Evolutionary conservation across 306 rosid genomes (phyloP), one percentile per base, ranked within the genome.

Genomic region (Clitoria ternatea): DNA sequence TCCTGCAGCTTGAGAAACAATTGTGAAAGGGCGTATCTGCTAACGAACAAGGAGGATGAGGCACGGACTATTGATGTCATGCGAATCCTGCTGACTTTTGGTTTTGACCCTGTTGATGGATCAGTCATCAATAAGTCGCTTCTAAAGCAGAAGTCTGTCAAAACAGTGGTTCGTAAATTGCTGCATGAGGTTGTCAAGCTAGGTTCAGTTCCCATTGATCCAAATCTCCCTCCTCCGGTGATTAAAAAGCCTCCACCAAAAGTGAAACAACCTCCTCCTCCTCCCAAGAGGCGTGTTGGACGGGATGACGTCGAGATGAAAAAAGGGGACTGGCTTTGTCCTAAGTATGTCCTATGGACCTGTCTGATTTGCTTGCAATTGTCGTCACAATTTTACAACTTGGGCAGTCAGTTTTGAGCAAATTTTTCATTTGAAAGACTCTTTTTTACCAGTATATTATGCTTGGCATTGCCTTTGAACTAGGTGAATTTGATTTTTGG

Each of bases 251-350:
- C 89, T 62, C 96, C 95, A 11, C 98, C 97, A 59, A 94, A 90
- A 84, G 88, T 90, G 81, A 94, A 94, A 82, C 90, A 87, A 69
- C 91, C 99, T 55, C 97, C 99, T 57, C 97, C 96, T 37, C 96
- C 92, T 74, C 96, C 95, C 30, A 94, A 59, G 79, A 94, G 64
- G 74, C 87, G 99, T 15, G 88, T 94, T 72, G 97, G 97, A 40
- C 92, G 95, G 17, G 97, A 94, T 79, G 99, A 94, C 27, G 81
- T 94, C 40, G 99, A 94, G 87, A 94, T 94, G 99, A 94, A 94
- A 75, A 91, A 86, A 47, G 99, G 98, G 67, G 99, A 94, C 78
- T 94, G 99, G 97, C 90, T 89, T 5, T 94, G 99, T 87, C 88
- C 99, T 12, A 94, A 94, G 99, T 94, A 94, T 62, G 96, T 68